Evolutionary conservation across 2,329 filamentous ascomycete genomes (phyloP), one percentile per base, ranked within the genome.

Genomic region (Penicillium sp.): DNA sequence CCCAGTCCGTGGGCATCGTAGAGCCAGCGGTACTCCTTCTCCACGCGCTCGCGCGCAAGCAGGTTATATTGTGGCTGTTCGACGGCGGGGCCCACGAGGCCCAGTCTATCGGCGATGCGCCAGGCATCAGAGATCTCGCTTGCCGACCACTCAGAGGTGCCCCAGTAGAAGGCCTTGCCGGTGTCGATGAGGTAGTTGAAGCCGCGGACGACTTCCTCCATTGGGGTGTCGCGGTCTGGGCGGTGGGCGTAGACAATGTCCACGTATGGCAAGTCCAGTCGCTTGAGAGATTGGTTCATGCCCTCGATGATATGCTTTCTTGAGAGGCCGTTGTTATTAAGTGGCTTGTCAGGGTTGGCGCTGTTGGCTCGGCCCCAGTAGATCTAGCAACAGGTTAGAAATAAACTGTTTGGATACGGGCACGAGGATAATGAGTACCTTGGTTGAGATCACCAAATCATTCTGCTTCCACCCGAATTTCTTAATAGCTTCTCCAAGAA

Each of bases 221-320:
- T 89, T 2, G 87, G 87, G 0, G 87, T 89, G 47, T 84, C 77
- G 9, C 84, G 81, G 71, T 90, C 87, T 3, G 87, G 84, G 21
- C 87, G 82, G 74, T 90, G 87, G 16, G 87, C 87, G 67, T 87
- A 89, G 64, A 90, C 80, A 44, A 90, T 76, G 67, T 90, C 88
- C 39, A 90, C 87, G 66, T 90, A 90, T n/a, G 82, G 81, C 53
- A 84, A 79, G 66, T 87, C 79, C 50, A 90, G 78, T 27, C 87
- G 82, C 67, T 84, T 75, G 29, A 90, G 78, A 9, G 83, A 84
- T 29, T 78, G 78, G 51, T 84, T 79, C 61, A 86, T 81, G 26
- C 86, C 87, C 75, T 90, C 87, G 60, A 90, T 78, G 53, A 90
- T 79, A 73, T 90, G 87, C 73, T 90, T 90, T 54, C 87, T 80